Evolutionary conservation across 2,329 filamentous ascomycete species (phyloP).

Genomic region (Neofusicoccum kwambonambiense): DNA sequence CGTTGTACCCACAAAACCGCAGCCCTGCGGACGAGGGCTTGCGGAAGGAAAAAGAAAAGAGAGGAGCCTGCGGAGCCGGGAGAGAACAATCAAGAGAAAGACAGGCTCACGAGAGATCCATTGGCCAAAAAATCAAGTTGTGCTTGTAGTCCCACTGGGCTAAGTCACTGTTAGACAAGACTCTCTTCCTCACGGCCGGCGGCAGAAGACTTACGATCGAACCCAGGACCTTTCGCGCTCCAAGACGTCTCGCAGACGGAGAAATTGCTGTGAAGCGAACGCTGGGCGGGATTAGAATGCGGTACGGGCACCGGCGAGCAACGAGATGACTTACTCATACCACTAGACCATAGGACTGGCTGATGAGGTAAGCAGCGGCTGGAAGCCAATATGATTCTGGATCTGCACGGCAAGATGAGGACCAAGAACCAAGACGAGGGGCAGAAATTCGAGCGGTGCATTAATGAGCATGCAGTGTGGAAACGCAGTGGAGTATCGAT

Average conservation of each 20-base stretch:
- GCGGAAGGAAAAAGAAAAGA: background rate
- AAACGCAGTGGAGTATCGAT: background rate
- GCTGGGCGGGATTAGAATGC: background rate
- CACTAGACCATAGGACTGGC: constrained; percentile 15
- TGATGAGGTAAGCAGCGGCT: constrained; percentile 7
- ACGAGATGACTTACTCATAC: background rate
- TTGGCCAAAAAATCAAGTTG: background rate
- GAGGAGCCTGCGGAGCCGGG: background rate
- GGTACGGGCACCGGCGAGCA: background rate
- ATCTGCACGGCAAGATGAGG: background rate
- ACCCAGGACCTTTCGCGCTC: constrained; percentile 17
- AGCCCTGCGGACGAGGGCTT: background rate
- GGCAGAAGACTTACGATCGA: constrained; percentile 12
- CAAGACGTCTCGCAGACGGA: background rate
- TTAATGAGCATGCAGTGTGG: background rate
- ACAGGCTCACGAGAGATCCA: background rate
- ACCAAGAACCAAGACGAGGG: background rate
- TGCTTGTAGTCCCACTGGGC: constrained; percentile 10
- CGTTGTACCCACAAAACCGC: constrained; percentile 2
- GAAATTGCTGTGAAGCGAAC: constrained; percentile 14
- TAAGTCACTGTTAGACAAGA: background rate
- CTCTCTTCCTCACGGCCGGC: background rate
- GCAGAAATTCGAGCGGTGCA: background rate
- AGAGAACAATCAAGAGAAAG: background rate
- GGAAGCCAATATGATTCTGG: background rate